Percentiles rank a stretch among this genome's conserved stretches.
Evolutionary conservation across 768 basidiomycete genomes (phyloP).

Genomic region (Rhizopogon salebrosus): DNA sequence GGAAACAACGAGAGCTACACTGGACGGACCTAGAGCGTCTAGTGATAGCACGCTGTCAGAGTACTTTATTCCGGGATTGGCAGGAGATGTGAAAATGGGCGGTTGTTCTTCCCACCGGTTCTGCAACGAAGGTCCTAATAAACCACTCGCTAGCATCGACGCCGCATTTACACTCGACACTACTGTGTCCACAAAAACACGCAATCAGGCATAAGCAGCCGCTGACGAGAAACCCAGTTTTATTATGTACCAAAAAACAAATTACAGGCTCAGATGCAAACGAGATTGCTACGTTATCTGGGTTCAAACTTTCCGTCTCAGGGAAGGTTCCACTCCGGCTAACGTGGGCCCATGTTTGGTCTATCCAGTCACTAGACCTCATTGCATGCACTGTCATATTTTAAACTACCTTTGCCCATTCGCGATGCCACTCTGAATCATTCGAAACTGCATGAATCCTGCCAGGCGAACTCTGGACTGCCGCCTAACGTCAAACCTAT

Average conservation of each 20-base stretch:
- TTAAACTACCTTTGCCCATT: too few relatives aligned
- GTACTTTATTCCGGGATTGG: conserved; percentile 33
- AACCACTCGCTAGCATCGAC: not conserved
- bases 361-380: conserved; percentile 17
- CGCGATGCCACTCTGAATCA: too few relatives aligned
- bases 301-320: conserved; percentile 2
- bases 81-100: conserved; percentile 23
- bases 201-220: conserved; percentile 5
- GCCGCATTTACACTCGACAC: not conserved
- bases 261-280: not conserved
- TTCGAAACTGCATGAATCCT: too few relatives aligned
- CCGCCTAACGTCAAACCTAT: too few relatives aligned
- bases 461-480: too few relatives aligned
- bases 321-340: not conserved
- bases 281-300: conserved; percentile 1
- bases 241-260: conserved; percentile 3
- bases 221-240: conserved; percentile 4
- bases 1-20: conserved; percentile 1
- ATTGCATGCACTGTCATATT: conserved; percentile 14
- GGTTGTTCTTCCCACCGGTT: conserved; percentile 26
- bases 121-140: not conserved
- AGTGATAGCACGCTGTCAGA: conserved; percentile 17
- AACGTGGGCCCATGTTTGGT: not conserved
- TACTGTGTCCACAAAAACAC: conserved; percentile 2
- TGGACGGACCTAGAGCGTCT: conserved; percentile 25